Evolutionary conservation across 805 yeast species (phyloP).

Genomic region (Saccharomycopsis malanga): DNA sequence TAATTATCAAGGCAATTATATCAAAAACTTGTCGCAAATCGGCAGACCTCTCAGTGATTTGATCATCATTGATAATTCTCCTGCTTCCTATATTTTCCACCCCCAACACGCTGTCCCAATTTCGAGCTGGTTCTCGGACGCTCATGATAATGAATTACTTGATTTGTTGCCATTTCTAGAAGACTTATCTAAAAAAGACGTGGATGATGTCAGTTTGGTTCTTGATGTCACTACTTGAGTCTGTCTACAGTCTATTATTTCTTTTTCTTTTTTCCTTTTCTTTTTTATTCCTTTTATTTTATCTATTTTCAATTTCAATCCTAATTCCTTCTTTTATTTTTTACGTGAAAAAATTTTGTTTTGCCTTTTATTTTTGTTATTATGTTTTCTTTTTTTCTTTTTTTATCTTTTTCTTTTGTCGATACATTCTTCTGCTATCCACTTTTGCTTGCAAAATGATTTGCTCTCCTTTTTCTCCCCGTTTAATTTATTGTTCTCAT

Average conservation of each 20-base stretch:
- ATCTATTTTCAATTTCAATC: too few species aligned
- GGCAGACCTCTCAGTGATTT: conserved; percentile 85
- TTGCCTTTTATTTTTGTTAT: background rate
- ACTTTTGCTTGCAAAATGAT: background rate
- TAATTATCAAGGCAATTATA: conserved; percentile 89
- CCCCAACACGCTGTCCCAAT: conserved; percentile 98
- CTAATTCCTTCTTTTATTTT: too few species aligned
- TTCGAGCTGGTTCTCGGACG: conserved; percentile 96
- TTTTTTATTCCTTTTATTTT: too few species aligned
- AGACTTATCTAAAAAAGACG: conserved; percentile 65
- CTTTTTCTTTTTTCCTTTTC: too few species aligned
- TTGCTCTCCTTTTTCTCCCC: background rate
- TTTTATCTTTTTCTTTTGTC: too few species aligned
- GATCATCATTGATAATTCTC: conserved; percentile 93
- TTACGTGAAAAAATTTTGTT: background rate
- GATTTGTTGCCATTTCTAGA: conserved; percentile 88
- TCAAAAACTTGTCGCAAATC: conserved; percentile 86
- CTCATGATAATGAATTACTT: conserved; percentile 90
- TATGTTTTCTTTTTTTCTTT: background rate
- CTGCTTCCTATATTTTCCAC: conserved; percentile 96
- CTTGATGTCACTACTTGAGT: conserved; percentile 64
- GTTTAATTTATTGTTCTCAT: too few species aligned
- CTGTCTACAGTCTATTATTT: too few species aligned
- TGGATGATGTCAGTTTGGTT: conserved; percentile 79
- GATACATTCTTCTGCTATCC: background rate